phyloP scores from a whole-genome alignment of 129 eudicot species.

The Scalesia atractyloides region DNA sequence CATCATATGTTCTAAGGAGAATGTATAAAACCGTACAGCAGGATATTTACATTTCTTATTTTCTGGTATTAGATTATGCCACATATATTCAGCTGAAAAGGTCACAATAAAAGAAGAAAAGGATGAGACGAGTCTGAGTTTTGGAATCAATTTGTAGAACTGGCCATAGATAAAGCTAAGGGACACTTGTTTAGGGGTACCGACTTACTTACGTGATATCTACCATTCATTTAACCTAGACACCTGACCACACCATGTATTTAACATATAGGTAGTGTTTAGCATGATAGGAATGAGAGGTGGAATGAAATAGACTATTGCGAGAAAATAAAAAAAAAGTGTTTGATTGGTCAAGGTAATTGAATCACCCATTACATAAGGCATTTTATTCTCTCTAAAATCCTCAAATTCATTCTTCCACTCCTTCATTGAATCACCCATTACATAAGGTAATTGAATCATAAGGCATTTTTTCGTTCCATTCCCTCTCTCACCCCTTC shows the following conservation, averaged over 20 bases:
- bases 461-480: no score
- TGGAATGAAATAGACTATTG: no score
- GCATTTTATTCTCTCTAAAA: no score
- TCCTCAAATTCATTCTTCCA: no score
- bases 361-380: no score
- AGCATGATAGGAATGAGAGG: no score
- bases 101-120: conserved; percentile 7
- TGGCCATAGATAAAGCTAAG: conserved; percentile 26
- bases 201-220: conserved; percentile 7
- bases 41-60: conserved; percentile 8
- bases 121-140: conserved; percentile 18
- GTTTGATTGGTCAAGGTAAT: no score
- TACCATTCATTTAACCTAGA: background rate
- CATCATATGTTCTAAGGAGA: background rate
- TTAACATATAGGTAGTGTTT: conserved; percentile 1
- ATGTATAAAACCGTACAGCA: conserved; percentile 33
- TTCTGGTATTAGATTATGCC: conserved; percentile 23
- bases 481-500: no score
- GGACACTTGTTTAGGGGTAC: conserved; percentile 30
- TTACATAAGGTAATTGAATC: no score
- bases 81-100: conserved; percentile 15
- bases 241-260: background rate
- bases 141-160: conserved; percentile 28
- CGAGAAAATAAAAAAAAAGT: no score
- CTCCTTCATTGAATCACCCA: no score